phyloP scores from a whole-genome alignment of 139 green algal genomes.

The Closterium sp. region DNA sequence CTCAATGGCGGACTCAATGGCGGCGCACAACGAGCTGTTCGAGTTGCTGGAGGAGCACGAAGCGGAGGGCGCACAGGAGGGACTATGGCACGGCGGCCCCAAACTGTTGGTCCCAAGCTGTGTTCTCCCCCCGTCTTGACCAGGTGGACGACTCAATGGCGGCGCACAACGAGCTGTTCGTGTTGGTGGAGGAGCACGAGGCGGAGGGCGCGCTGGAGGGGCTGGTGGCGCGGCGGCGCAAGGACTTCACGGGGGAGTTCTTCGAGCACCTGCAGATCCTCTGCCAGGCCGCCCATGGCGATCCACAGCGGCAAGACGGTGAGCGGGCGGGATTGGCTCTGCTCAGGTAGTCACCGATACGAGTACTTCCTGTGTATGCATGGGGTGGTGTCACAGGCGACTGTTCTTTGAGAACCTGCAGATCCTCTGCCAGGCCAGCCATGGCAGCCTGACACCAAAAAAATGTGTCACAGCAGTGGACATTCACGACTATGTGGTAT shows the following conservation, averaged over 20 bases:
- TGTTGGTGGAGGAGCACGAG: constrained; percentile 26
- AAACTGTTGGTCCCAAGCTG: background rate
- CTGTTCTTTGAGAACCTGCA: constrained; percentile 46
- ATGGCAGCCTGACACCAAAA: too few species aligned
- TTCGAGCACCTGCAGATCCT: constrained; percentile 39
- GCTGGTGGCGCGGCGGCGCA: constrained; percentile 21
- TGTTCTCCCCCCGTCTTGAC: background rate
- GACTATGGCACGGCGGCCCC: constrained; percentile 1
- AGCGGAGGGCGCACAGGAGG: constrained; percentile 4
- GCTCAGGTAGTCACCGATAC: too few species aligned
- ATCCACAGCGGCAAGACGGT: constrained; percentile 31
- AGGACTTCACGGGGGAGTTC: constrained; percentile 47
- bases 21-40: constrained; percentile 15
- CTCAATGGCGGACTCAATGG: constrained; percentile 45
- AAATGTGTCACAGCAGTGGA: constrained; percentile 26
- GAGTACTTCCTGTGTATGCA: too few species aligned
- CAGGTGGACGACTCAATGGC: constrained; percentile 51
- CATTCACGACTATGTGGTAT: constrained; percentile 17
- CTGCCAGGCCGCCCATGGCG: background rate
- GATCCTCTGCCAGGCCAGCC: constrained; percentile 5
- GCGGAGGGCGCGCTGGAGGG: constrained; percentile 17
- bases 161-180: constrained; percentile 35
- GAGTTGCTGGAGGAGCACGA: constrained; percentile 19
- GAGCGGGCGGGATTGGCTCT: background rate
- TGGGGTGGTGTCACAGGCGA: constrained; percentile 32